Evolutionary conservation across 441 rosid genomes (phyloP), one percentile per base, ranked within the genome.

Genomic region (Erodium texanum): DNA sequence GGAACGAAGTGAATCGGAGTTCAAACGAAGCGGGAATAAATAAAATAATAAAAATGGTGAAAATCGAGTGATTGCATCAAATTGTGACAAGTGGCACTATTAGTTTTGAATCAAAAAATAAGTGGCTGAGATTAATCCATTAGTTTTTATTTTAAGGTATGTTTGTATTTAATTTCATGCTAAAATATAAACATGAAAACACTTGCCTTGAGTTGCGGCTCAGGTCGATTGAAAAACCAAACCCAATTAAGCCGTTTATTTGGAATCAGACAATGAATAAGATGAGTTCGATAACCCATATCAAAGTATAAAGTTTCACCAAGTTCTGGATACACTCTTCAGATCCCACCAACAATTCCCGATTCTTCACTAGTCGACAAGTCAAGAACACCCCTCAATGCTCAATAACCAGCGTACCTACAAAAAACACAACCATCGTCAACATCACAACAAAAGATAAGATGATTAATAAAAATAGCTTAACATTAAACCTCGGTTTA

Each of bases 331-430:
- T 88, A 87, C 65, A 69, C 77, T 59, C 52, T 80, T 69, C 77
- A 66, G 20, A 89, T 82, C 12, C 78, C 86, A 2, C 63, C 0
- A 18, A 86, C 73, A 19, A 71, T 78, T 68, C 82, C 91, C 6
- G 85, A 72, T 8, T 41, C 48, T 81, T 86, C 95, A 61, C 64
- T 65, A 24, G 74, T 84, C 10, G 87, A 79, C 73, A 85, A 89
- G 71, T 92, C 82, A 32, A 84, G 82, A 72, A 89, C 78, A 32
- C 98, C 92, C 81, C 92, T 81, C 93, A 93, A 84, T 23, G 95
- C 95, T 73, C 89, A 89, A 20, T 86, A 92, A 50, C 95, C 95
- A 1, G 92, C 84, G 70, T 89, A 89, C 82, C 96, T 88, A n/a
- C n/a, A 69, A 70, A 65, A 38, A 69, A 45, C 29, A 66, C 38